Base-by-base conservation (phyloP, 2,329 filamentous ascomycete genomes). In the Exophiala sideris region DNA sequence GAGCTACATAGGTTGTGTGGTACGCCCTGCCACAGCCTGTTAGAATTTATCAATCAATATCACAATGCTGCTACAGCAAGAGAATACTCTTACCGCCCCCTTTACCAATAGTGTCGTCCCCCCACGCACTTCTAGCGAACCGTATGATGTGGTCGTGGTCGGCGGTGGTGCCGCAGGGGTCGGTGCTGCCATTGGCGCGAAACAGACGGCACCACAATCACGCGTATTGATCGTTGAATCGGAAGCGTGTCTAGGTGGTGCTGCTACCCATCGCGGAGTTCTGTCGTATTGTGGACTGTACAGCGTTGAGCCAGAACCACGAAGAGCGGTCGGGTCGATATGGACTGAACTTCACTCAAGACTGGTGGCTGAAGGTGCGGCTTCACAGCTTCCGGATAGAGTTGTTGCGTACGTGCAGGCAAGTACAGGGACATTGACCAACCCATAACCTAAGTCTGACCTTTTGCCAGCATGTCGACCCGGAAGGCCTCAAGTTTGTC, bases 371-470 rank as follows among this genome's bases (percentile, higher is more conserved):
- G 46, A 50, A 32, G 14, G 46, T 6, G 45, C 52, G 5, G 52
- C 52, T 20, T 10, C 45, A 18, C 35, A 16, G 6, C 16, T 42
- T 40, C 46, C 52, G 7, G 52, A 54, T 32, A 33, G 45, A 20
- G 24, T 54, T 35, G 52, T 54, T 8, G 52, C 46, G 20, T 54
- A 54, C 32, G 40, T 54, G 21, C 45, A 54, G 52, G 45, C 32
- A 44, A 42, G 39, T 35, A 5, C 36, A 11, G 12, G 29, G 29
- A 20, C 32, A 18, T 14, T 33, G 41, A 24, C 29, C 29, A 32
- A 12, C 36, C 20, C 38, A 14, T 40, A 40, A n/a, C 40, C 35
- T 20, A 40, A 40, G 34, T 24, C 29, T 16, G 29, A 11, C 12
- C 14, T 42, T n/a, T 7, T 12, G 21, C 8, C 39, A 51, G 48